phyloP scores from a whole-genome alignment of 768 basidiomycete species.

The Amanita thiersii region DNA sequence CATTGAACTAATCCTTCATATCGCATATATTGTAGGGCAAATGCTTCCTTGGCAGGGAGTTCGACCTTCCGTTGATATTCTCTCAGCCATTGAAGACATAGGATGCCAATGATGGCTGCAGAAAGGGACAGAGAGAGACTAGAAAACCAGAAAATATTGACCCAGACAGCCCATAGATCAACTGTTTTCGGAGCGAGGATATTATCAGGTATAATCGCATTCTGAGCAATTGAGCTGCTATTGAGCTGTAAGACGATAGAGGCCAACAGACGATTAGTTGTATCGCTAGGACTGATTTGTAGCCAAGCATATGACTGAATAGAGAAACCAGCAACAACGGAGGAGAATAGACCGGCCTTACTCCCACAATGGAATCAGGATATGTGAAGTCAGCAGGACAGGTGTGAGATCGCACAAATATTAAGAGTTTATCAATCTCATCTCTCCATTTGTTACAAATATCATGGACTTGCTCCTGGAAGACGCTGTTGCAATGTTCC shows the following conservation, averaged over 20 bases:
- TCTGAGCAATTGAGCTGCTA: not conserved
- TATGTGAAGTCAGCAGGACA: not conserved
- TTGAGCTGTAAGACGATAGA: constrained; percentile 9
- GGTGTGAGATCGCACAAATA: constrained; percentile 13
- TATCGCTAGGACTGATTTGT: constrained; percentile 11
- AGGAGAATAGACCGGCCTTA: constrained; percentile 19
- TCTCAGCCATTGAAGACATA: constrained; percentile 10
- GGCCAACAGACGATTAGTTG: constrained; percentile 10
- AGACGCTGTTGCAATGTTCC: not conserved
- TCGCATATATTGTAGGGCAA: constrained; percentile 8
- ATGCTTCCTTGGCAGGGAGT: constrained; percentile 1
- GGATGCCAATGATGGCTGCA: constrained; percentile 7
- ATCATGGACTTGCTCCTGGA: constrained; percentile 2
- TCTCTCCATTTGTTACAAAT: constrained; percentile 11
- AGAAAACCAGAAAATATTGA: constrained; percentile 9
- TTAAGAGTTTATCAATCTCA: constrained; percentile 14
- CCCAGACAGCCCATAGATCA: not conserved
- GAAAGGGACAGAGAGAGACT: constrained; percentile 5
- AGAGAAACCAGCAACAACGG: constrained; percentile 15
- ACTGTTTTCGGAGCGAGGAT: not conserved
- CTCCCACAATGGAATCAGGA: not conserved
- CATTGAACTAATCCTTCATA: constrained; percentile 8
- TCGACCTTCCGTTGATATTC: constrained; percentile 9
- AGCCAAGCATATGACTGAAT: constrained; percentile 14
- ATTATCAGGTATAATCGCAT: not conserved